These are phyloP conservation scores for Avena insularis DNA, from an alignment of 176 grass and related monocot genomes.

Conservation along the genomic window DNA sequence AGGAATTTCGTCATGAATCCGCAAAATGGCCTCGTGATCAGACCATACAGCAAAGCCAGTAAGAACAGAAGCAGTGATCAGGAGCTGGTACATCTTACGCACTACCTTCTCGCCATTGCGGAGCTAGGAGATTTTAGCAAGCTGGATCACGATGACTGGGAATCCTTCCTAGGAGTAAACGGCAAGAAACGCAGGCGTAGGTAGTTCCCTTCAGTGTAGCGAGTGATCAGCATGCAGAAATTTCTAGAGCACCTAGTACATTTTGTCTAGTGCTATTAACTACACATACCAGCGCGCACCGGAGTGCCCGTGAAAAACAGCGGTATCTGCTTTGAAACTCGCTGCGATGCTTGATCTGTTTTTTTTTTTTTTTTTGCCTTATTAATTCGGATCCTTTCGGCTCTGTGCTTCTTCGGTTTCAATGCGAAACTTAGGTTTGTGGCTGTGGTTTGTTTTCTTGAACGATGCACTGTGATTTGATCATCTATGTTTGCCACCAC, in stretches of 20 bases:
- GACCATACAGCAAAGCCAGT: slow-evolving; percentile 78
- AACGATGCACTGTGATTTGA: not conserved
- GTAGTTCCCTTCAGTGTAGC: slow-evolving; percentile 43
- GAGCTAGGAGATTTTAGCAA: slow-evolving; percentile 78
- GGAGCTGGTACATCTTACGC: slow-evolving; percentile 80
- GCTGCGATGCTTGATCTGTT: not conserved
- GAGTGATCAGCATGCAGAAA: slow-evolving; percentile 16
- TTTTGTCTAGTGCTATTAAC: slow-evolving; percentile 29
- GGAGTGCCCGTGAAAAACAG: slow-evolving; percentile 23
- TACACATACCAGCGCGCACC: not conserved
- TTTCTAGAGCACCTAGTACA: not conserved
- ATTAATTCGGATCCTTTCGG: not conserved
- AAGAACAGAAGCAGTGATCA: slow-evolving; percentile 66
- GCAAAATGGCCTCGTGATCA: slow-evolving; percentile 89
- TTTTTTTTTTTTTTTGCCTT: not conserved
- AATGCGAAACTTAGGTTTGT: slow-evolving; percentile 15
- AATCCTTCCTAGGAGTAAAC: slow-evolving; percentile 70
- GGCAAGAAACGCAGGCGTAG: slow-evolving; percentile 74
- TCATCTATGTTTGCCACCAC: not conserved
- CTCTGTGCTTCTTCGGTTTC: not conserved
- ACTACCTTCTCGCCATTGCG: slow-evolving; percentile 85
- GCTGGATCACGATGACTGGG: slow-evolving; percentile 85
- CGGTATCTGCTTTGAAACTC: slow-evolving; percentile 1
- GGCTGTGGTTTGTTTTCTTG: not conserved
- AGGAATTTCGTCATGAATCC: slow-evolving; percentile 99